Evolutionary conservation across 768 basidiomycete genomes (phyloP).

Genomic region (Boletus barrowsii): DNA sequence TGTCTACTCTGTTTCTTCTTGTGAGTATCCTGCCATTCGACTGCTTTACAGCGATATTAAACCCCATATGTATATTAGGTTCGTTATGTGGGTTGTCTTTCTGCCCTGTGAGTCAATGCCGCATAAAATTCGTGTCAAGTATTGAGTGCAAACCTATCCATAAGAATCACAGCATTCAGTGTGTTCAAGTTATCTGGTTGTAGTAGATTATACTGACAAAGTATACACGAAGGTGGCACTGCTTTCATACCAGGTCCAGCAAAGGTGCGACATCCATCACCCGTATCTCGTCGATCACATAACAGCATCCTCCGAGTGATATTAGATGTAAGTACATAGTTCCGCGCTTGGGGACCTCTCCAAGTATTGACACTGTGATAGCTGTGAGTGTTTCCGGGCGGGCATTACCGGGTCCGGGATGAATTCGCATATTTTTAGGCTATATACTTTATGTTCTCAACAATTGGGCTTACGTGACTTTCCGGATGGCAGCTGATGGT

Average conservation of each 20-base stretch:
- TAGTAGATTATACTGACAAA: not conserved
- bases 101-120: not conserved
- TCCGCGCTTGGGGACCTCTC: not conserved
- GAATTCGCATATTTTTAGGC: not conserved
- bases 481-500: no score
- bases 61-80: not conserved
- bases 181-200: not conserved
- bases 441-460: not conserved
- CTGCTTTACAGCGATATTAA: not conserved
- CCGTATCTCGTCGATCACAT: no score
- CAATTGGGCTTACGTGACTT: not conserved
- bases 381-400: not conserved
- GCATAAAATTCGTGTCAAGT: not conserved
- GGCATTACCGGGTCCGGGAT: no score
- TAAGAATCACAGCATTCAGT: not conserved
- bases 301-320: not conserved
- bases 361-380: not conserved
- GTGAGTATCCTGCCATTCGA: no score
- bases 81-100: conserved; percentile 1
- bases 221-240: not conserved
- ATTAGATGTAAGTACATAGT: not conserved
- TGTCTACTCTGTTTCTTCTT: not conserved
- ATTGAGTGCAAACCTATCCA: not conserved
- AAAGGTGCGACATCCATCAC: not conserved
- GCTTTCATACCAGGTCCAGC: not conserved